Conservation (phyloP, 2,329 filamentous ascomycete species). For the Colletotrichum cordylinicola region DNA sequence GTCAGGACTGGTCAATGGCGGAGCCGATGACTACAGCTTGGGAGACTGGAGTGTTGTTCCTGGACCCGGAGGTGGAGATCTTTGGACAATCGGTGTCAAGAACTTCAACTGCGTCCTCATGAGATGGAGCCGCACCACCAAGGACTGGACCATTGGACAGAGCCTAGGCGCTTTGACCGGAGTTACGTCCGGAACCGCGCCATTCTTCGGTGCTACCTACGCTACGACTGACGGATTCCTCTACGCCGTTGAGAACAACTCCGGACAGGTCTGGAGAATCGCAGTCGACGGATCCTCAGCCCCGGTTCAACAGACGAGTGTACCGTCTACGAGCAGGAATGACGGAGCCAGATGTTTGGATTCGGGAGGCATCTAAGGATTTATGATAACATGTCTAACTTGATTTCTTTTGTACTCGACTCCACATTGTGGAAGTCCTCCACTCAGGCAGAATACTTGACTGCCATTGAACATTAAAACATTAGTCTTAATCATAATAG, state of each 20-base stretch:
- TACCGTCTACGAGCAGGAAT: background rate
- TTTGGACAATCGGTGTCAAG: slow-evolving; percentile 23
- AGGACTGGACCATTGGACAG: background rate
- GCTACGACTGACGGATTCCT: slow-evolving; percentile 20
- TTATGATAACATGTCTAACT: background rate
- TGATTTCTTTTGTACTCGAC: background rate
- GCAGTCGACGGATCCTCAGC: background rate
- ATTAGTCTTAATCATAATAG: background rate
- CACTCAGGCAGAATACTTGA: background rate
- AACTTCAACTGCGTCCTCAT: background rate
- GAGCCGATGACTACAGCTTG: background rate
- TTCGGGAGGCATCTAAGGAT: background rate
- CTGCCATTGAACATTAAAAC: background rate
- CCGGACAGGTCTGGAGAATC: slow-evolving; percentile 27
- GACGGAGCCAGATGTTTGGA: slow-evolving; percentile 21
- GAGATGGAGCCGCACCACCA: slow-evolving; percentile 19
- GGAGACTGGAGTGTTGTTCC: slow-evolving; percentile 28
- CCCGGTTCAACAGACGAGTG: background rate
- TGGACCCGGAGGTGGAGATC: slow-evolving; percentile 10
- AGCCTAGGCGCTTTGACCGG: slow-evolving; percentile 18
- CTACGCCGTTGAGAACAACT: slow-evolving; percentile 25
- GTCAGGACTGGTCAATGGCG: background rate
- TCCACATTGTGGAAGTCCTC: background rate
- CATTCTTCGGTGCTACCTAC: slow-evolving; percentile 24
- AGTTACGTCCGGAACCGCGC: background rate